Conservation (phyloP, 306 rosid genomes). For the Begonia peltatifolia region DNA sequence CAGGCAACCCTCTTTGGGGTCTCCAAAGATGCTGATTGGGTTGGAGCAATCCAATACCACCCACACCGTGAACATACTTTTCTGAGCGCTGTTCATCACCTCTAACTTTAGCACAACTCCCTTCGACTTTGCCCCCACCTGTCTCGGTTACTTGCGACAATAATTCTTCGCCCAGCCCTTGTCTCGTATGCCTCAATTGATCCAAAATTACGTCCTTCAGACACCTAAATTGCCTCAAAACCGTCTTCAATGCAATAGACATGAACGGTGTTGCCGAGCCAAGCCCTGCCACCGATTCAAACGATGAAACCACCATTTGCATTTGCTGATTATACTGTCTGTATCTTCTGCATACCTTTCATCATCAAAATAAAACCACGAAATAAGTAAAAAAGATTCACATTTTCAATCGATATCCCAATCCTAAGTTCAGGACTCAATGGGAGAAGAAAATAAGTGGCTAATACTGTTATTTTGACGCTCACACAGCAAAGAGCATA, state of each 20-base stretch:
- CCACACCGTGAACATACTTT: too few relatives aligned
- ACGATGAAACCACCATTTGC: slow-evolving; percentile 87
- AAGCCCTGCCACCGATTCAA: slow-evolving; percentile 78
- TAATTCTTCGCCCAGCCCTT: slow-evolving; percentile 42
- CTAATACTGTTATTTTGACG: too few relatives aligned
- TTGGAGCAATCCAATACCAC: slow-evolving; percentile 32
- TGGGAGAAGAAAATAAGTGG: too few relatives aligned
- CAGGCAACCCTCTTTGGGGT: slow-evolving; percentile 95
- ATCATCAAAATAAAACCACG: background rate
- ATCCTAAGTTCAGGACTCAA: too few relatives aligned
- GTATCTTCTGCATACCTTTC: slow-evolving; percentile 57
- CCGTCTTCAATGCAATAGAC: slow-evolving; percentile 47
- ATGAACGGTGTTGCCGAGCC: slow-evolving; percentile 69
- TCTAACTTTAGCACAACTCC: slow-evolving; percentile 19
- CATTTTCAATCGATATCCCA: too few relatives aligned
- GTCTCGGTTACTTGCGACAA: slow-evolving; percentile 22
- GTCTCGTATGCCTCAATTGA: slow-evolving; percentile 34
- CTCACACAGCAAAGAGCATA: too few relatives aligned
- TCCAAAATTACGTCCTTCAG: slow-evolving; percentile 50
- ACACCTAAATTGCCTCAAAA: slow-evolving; percentile 47
- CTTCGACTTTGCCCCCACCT: slow-evolving; percentile 22
- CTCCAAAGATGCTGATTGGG: slow-evolving; percentile 52
- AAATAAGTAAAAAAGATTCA: too few relatives aligned
- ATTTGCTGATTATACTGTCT: slow-evolving; percentile 88
- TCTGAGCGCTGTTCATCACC: slow-evolving; percentile 48